A percentile compares a stretch with the other conserved stretches of the same genome.
phyloP scores from a whole-genome alignment of 2,329 filamentous ascomycete genomes.

The Arthrobotrys pseudoclavata region DNA sequence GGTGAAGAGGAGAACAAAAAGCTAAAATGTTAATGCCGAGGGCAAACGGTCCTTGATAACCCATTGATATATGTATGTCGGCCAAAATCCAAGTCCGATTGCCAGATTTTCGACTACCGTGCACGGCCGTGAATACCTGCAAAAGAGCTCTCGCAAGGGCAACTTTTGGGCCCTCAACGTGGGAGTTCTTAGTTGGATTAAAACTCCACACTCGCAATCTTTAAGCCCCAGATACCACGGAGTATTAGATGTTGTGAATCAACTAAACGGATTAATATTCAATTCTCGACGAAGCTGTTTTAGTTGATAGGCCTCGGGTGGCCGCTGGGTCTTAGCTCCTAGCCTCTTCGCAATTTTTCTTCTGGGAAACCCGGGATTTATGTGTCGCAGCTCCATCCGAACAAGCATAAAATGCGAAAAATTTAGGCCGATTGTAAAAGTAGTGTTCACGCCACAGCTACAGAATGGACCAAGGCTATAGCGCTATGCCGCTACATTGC shows the following conservation, averaged over 20 bases:
- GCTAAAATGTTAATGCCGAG: conserved; percentile 4
- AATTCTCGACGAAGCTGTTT: conserved; percentile 29
- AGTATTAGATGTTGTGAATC: conserved; percentile 11
- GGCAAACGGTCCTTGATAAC: conserved; percentile 3
- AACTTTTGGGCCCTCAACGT: background rate
- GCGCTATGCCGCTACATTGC: conserved; percentile 1
- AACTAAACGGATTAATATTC: conserved; percentile 13
- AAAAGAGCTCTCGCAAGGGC: conserved; percentile 24
- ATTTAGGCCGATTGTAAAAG: conserved; percentile 21
- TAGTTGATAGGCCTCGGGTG: conserved; percentile 24
- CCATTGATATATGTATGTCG: conserved; percentile 31
- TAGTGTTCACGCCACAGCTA: conserved; percentile 43
- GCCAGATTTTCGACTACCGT: conserved; percentile 23
- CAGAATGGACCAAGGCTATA: conserved; percentile 19
- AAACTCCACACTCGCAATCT: conserved; percentile 48
- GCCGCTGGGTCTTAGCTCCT: conserved; percentile 25
- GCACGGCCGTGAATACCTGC: background rate
- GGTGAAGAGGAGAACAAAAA: conserved; percentile 3
- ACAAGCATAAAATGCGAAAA: conserved; percentile 45
- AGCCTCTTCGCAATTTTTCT: conserved; percentile 54
- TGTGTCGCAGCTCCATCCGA: conserved; percentile 33
- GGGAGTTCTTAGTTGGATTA: background rate
- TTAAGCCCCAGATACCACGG: conserved; percentile 30
- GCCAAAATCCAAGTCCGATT: conserved; percentile 8
- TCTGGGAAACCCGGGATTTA: conserved; percentile 17